phyloP scores from a whole-genome alignment of 192 early-diverging fungal species.

The Backusella circina region DNA sequence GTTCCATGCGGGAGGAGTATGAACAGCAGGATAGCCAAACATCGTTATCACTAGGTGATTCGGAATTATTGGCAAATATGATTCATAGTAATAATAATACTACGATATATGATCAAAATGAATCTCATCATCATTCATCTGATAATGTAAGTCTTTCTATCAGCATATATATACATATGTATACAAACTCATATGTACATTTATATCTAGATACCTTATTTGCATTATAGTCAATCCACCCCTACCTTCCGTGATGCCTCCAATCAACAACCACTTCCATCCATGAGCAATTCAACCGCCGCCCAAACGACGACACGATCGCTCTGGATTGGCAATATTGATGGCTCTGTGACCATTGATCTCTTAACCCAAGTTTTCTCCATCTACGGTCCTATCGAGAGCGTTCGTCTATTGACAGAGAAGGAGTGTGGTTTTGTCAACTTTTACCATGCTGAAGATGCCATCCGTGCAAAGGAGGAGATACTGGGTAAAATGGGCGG shows the following conservation, averaged over 20 bases:
- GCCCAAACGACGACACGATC: conserved; percentile 73
- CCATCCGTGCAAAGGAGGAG: conserved; percentile 77
- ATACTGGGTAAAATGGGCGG: conserved; percentile 71
- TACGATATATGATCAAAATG: background rate
- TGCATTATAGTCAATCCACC: conserved; percentile 24
- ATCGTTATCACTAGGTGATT: conserved; percentile 8
- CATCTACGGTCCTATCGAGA: conserved; percentile 89
- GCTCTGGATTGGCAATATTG: conserved; percentile 93
- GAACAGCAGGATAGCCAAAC: background rate
- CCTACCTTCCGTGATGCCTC: conserved; percentile 13
- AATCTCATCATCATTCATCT: background rate
- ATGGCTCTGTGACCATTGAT: conserved; percentile 70
- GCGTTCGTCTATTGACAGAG: conserved; percentile 82
- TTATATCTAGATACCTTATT: background rate
- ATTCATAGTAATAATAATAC: background rate
- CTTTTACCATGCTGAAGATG: conserved; percentile 82
- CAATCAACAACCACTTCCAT: background rate
- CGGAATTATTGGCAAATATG: conserved; percentile 15
- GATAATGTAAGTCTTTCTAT: background rate
- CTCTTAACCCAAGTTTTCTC: conserved; percentile 81
- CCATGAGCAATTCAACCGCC: conserved; percentile 8
- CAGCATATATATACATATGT: background rate
- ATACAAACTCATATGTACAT: background rate
- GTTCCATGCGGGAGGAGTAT: background rate
- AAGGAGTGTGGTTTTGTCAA: conserved; percentile 98